Percentiles rank a stretch among this genome's conserved stretches.
Conservation (phyloP, 495 filamentous ascomycete genomes). For the Sabuloglossum arenarium region DNA sequence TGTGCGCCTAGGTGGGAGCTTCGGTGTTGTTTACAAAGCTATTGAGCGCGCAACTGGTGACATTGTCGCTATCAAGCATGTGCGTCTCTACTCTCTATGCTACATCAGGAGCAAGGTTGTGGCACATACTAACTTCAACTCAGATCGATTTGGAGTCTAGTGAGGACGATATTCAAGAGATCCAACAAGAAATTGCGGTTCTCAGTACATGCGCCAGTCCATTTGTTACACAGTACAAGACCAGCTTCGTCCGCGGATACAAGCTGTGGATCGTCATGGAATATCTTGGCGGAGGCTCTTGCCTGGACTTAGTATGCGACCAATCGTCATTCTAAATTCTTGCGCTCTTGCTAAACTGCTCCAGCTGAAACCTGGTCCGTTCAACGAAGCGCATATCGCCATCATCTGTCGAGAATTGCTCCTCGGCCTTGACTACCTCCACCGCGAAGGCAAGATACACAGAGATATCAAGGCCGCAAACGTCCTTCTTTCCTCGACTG, state of each 20-base stretch:
- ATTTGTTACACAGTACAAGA: constrained; percentile 90
- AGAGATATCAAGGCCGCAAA: constrained; percentile 96
- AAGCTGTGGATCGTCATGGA: constrained; percentile 99
- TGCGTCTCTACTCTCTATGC: constrained; percentile 17
- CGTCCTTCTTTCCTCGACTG: constrained; percentile 63
- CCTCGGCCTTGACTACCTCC: constrained; percentile 78
- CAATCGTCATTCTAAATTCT: not conserved
- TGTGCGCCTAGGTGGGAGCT: constrained; percentile 48
- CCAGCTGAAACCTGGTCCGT: constrained; percentile 66
- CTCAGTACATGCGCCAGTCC: constrained; percentile 83
- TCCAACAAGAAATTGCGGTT: constrained; percentile 92
- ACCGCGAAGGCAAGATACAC: constrained; percentile 89
- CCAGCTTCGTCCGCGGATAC: constrained; percentile 79
- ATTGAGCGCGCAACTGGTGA: constrained; percentile 71
- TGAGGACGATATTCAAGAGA: constrained; percentile 94
- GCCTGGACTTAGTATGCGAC: constrained; percentile 5
- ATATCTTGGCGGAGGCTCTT: constrained; percentile 23
- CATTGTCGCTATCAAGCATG: constrained; percentile 81
- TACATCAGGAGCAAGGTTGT: constrained; percentile 8
- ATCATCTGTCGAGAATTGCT: constrained; percentile 87
- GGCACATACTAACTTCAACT: constrained; percentile 8
- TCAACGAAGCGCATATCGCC: constrained; percentile 79
- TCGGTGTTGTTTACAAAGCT: constrained; percentile 91
- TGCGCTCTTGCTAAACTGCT: not conserved
- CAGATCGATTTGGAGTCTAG: constrained; percentile 87